Evolutionary conservation across 2,329 filamentous ascomycete species (phyloP).

Genomic region (Pestalotiopsis sp.): DNA sequence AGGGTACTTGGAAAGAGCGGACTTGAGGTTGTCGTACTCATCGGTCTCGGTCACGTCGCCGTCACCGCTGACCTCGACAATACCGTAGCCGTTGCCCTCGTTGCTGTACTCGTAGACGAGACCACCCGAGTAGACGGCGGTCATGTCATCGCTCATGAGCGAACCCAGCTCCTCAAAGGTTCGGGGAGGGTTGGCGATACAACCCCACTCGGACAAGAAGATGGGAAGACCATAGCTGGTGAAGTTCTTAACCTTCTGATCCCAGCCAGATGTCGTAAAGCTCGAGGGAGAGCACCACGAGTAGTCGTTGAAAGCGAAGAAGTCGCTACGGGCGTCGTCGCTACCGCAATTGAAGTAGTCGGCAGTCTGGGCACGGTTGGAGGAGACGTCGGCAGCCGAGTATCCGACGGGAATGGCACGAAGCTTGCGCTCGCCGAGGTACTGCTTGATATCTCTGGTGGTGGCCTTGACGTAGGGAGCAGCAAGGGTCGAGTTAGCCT

Average conservation of each 20-base stretch:
- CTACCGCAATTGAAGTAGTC: slow-evolving; percentile 92
- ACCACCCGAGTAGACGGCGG: slow-evolving; percentile 87
- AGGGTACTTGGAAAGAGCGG: slow-evolving; percentile 50
- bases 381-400: slow-evolving; percentile 77
- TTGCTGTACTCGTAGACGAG: slow-evolving; percentile 93
- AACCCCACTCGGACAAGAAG: slow-evolving; percentile 95
- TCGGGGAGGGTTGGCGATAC: slow-evolving; percentile 73
- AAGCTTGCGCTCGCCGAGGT: slow-evolving; percentile 63
- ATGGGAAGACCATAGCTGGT: slow-evolving; percentile 84
- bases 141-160: slow-evolving; percentile 80
- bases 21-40: slow-evolving; percentile 64
- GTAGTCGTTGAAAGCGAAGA: slow-evolving; percentile 90
- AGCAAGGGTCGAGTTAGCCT: slow-evolving; percentile 61
- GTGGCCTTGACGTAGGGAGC: slow-evolving; percentile 79
- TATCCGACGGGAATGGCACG: slow-evolving; percentile 76
- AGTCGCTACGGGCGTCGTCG: slow-evolving; percentile 83
- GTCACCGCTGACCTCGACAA: slow-evolving; percentile 66
- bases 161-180: slow-evolving; percentile 78
- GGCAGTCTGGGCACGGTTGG: slow-evolving; percentile 85
- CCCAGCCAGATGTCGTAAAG: slow-evolving; percentile 76
- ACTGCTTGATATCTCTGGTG: slow-evolving; percentile 76
- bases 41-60: slow-evolving; percentile 56
- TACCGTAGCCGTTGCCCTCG: slow-evolving; percentile 78
- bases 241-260: slow-evolving; percentile 86
- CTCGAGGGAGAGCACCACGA: slow-evolving; percentile 77